phyloP scores from a whole-genome alignment of 164 flowering plant genomes.

The Berberis thunbergii region DNA sequence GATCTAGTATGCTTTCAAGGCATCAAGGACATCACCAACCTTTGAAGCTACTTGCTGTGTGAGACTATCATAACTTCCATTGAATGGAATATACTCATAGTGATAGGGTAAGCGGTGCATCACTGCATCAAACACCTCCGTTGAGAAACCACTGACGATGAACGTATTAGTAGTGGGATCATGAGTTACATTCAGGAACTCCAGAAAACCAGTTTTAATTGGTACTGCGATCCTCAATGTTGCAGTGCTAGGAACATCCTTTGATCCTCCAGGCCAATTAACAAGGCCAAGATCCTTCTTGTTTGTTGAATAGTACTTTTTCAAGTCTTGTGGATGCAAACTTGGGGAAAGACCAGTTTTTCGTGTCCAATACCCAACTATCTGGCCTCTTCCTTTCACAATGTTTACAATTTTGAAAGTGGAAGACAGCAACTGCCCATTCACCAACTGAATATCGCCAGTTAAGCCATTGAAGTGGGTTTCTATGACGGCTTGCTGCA shows the following conservation, averaged over 20 bases:
- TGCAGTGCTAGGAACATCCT: conserved; percentile 8
- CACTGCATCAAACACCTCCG: conserved; percentile 32
- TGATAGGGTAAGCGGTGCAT: conserved; percentile 23
- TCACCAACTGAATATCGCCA: conserved; percentile 25
- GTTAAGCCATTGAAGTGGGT: conserved; percentile 24
- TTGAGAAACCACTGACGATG: conserved; percentile 19
- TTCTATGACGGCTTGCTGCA: conserved; percentile 14
- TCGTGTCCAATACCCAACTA: conserved; percentile 37
- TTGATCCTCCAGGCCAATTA: conserved; percentile 26
- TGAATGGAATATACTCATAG: conserved; percentile 25
- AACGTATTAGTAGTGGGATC: conserved; percentile 12
- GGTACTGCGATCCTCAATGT: conserved; percentile 28
- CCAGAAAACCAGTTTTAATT: conserved; percentile 15
- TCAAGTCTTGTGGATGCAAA: too few species aligned
- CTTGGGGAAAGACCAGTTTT: too few species aligned
- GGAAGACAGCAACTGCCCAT: conserved; percentile 20
- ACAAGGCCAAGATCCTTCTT: too few species aligned
- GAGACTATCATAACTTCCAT: conserved; percentile 17
- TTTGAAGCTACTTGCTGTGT: conserved; percentile 16
- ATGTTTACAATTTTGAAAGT: conserved; percentile 32
- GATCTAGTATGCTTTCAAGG: too few species aligned
- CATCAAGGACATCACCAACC: conserved; percentile 8
- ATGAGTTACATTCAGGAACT: conserved; percentile 21
- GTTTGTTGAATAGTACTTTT: too few species aligned
- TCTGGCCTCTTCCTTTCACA: conserved; percentile 12